These are phyloP conservation scores for Linnemannia exigua DNA, from an alignment of 192 early-diverging fungal genomes.

Conservation along the genomic window DNA sequence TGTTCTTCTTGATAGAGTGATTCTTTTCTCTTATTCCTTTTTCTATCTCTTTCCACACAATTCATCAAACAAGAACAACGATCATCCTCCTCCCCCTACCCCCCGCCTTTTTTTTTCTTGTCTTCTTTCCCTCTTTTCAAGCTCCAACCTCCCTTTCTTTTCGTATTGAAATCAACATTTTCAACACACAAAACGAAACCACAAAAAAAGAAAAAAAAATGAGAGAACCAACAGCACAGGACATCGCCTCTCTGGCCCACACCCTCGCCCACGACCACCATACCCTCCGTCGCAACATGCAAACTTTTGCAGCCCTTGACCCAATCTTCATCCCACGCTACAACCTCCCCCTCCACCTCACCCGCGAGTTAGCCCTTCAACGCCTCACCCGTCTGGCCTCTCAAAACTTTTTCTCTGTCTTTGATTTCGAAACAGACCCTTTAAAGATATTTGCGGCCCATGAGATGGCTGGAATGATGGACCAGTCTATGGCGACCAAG, in stretches of 20 bases:
- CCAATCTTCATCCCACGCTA: conserved; percentile 73
- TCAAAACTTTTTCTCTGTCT: conserved; percentile 69
- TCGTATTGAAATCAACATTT: no score
- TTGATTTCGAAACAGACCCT: conserved; percentile 76
- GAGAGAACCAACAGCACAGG: conserved; percentile 16
- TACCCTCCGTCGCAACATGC: conserved; percentile 60
- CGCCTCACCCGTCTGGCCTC: conserved; percentile 61
- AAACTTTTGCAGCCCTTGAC: conserved; percentile 62
- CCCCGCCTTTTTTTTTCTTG: no score
- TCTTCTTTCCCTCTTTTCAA: no score
- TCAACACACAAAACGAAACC: no score
- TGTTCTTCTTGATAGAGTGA: no score
- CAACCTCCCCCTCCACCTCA: conserved; percentile 68
- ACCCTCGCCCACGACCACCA: conserved; percentile 66
- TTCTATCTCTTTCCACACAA: no score
- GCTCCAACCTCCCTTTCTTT: no score
- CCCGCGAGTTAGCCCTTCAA: conserved; percentile 72
- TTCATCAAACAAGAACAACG: no score
- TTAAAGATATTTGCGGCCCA: conserved; percentile 75
- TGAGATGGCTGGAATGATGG: conserved; percentile 78
- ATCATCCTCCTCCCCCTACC: no score
- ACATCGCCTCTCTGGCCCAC: conserved; percentile 23
- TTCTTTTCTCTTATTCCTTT: no score
- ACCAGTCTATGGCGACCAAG: conserved; percentile 76
- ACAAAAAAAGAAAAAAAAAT: neutral